phyloP scores from a whole-genome alignment of 2,329 filamentous ascomycete genomes.

The Exophiala alcalophila region DNA sequence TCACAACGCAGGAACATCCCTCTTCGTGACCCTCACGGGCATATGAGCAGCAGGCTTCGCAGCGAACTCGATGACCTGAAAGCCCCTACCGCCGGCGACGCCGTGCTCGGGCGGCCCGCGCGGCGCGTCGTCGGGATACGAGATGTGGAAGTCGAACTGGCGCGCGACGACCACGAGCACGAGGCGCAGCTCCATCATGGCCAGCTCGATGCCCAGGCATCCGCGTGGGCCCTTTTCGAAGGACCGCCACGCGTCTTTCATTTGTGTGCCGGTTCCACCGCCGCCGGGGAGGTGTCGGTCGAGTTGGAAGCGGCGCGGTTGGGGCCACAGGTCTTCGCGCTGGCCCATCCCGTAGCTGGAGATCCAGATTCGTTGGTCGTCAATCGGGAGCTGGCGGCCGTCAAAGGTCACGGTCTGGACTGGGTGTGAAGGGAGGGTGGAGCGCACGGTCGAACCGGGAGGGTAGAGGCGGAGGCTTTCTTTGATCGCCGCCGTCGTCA shows the following conservation, averaged over 20 bases:
- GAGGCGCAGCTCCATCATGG: slow-evolving; percentile 31
- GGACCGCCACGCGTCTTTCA: slow-evolving; percentile 46
- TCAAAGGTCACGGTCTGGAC: slow-evolving; percentile 12
- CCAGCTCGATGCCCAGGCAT: slow-evolving; percentile 43
- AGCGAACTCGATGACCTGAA: slow-evolving; percentile 11
- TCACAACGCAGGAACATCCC: neutral
- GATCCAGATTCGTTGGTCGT: slow-evolving; percentile 22
- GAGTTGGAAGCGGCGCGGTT: slow-evolving; percentile 34
- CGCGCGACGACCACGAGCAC: slow-evolving; percentile 22
- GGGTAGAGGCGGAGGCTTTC: slow-evolving; percentile 56
- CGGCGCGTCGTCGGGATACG: slow-evolving; percentile 3
- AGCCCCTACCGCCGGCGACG: slow-evolving; percentile 12
- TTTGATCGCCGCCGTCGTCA: slow-evolving; percentile 54
- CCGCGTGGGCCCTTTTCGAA: slow-evolving; percentile 50
- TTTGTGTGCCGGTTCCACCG: slow-evolving; percentile 10
- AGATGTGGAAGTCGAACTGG: slow-evolving; percentile 3
- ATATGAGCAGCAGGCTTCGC: slow-evolving; percentile 9
- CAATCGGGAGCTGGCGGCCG: slow-evolving; percentile 20
- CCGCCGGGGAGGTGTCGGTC: slow-evolving; percentile 37
- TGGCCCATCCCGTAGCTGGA: slow-evolving; percentile 26
- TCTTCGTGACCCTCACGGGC: slow-evolving; percentile 4
- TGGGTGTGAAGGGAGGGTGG: slow-evolving; percentile 6
- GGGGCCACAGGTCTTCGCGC: slow-evolving; percentile 20
- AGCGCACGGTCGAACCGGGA: slow-evolving; percentile 33
- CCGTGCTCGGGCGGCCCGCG: slow-evolving; percentile 1